These are phyloP conservation scores for Lactarius sp. DNA, from an alignment of 768 basidiomycete genomes.

Conservation along the genomic window DNA sequence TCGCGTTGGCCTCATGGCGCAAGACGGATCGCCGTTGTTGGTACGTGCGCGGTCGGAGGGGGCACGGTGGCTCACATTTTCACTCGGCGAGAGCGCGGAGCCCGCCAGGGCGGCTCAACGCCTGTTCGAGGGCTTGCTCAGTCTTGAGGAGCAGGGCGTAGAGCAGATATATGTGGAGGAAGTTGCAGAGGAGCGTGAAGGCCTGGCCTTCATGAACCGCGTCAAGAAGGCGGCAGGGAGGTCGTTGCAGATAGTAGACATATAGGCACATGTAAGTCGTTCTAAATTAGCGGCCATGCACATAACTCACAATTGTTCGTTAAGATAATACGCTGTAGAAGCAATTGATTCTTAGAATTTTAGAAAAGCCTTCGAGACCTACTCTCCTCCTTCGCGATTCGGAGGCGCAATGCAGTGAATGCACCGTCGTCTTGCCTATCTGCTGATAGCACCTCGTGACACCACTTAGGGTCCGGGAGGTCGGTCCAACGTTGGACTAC, in stretches of 20 bases:
- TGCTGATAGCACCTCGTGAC: not conserved
- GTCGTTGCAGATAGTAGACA: conserved; percentile 19
- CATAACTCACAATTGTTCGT: not conserved
- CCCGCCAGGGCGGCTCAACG: conserved; percentile 70
- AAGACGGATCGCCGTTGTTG: conserved; percentile 49
- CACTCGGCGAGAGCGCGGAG: conserved; percentile 44
- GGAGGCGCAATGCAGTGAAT: not conserved
- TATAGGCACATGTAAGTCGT: conserved; percentile 16
- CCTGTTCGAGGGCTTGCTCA: conserved; percentile 83
- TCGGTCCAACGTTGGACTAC: too few relatives aligned
- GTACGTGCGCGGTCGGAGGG: conserved; percentile 28
- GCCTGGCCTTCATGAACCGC: conserved; percentile 93
- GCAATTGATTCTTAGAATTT: not conserved
- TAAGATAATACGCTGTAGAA: conserved; percentile 8
- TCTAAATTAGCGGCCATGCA: not conserved
- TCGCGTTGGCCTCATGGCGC: conserved; percentile 61
- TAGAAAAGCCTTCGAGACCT: not conserved
- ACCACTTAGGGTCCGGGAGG: not conserved
- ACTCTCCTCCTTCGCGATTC: not conserved
- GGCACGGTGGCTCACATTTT: conserved; percentile 53
- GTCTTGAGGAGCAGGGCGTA: conserved; percentile 70
- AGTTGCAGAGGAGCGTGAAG: conserved; percentile 72
- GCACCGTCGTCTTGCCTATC: not conserved
- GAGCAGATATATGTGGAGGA: conserved; percentile 85
- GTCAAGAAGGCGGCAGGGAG: conserved; percentile 84